Evolutionary conservation across 805 yeast genomes (phyloP), one percentile per base, ranked within the genome.

Genomic region (Pichia exigua): DNA sequence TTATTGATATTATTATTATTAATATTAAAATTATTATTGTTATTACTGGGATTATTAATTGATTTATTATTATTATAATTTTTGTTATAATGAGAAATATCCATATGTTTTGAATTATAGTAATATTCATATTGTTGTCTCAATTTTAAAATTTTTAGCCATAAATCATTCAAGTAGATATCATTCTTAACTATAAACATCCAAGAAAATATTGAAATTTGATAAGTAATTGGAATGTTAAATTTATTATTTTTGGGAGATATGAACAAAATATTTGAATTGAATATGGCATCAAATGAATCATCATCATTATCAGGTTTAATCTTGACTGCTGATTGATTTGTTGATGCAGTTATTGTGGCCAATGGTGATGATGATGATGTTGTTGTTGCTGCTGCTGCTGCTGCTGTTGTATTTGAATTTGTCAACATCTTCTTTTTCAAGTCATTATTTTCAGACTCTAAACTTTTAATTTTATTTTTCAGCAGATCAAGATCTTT

Each of bases 101-200:
- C 58, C 59, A 67, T 62, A 48, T 63, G 59, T 42, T 61, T 64
- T 42, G 65, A 58, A 46, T 67, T 61, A 49, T 68, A 67, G 40
- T 65, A 67, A 47, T 63, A 66, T 48, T 69, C 73, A 49, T 69
- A 69, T 49, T 68, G 72, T 46, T 65, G 67, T 45, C 72, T 58
- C 22, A 69, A 57, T 47, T 65, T 65, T 35, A 67, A 52, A 20
- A 69, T 69, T 52, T 69, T 69, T 50, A 66, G 55, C 84, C 84
- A 79, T 24, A 79, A 59, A 44, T 78, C 74, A 53, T 79, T 73
- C 45, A 79, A 61, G 58, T 77, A 78, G 6, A 81, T 77, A 56
- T 79, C 84, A 58, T 81, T 81, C 60, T 79, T 74, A 70, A 78
- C 78, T 21, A 79, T 72, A 27, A 81, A 81, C 57, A 79, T 64